phyloP scores from a whole-genome alignment of 108 stramenopile genomes.

The Conticribra guillardii region DNA sequence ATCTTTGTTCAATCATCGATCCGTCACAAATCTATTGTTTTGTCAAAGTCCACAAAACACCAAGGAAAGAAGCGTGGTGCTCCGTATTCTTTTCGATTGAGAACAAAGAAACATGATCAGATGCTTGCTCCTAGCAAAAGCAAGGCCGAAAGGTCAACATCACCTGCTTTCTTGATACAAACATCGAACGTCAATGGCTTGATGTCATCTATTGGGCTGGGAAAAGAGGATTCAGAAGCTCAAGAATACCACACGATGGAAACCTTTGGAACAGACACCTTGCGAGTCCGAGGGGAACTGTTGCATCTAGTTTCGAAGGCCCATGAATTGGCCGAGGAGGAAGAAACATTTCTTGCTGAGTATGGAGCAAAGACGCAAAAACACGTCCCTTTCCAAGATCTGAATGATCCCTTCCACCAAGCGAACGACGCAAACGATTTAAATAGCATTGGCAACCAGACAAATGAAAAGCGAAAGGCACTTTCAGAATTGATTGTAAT shows the following conservation, averaged over 20 bases:
- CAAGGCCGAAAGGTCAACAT: background rate
- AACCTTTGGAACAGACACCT: constrained; percentile 20
- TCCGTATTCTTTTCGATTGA: constrained; percentile 18
- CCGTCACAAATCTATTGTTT: background rate
- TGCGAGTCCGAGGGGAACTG: constrained; percentile 31
- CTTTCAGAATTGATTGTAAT: background rate
- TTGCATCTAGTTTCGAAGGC: constrained; percentile 45
- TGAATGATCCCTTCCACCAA: background rate
- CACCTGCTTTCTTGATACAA: background rate
- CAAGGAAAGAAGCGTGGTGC: constrained; percentile 6
- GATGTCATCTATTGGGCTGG: background rate
- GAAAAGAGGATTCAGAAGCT: background rate
- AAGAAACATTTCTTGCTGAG: constrained; percentile 36
- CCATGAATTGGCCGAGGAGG: constrained; percentile 31
- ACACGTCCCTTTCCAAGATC: background rate
- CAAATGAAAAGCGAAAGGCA: constrained; percentile 23
- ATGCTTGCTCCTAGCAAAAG: constrained; percentile 2
- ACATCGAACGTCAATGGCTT: background rate
- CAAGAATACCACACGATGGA: background rate
- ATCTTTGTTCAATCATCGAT: constrained; percentile 9
- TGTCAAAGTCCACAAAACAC: background rate
- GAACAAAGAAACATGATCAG: constrained; percentile 27
- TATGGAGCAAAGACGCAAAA: constrained; percentile 26
- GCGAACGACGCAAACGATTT: background rate
- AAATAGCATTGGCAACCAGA: background rate